Percentiles rank a stretch among this genome's conserved stretches.
These are phyloP conservation scores for Anthracocystis panici-leucophaei DNA, from an alignment of 1,284 basidiomycete genomes.

Conservation along the genomic window DNA sequence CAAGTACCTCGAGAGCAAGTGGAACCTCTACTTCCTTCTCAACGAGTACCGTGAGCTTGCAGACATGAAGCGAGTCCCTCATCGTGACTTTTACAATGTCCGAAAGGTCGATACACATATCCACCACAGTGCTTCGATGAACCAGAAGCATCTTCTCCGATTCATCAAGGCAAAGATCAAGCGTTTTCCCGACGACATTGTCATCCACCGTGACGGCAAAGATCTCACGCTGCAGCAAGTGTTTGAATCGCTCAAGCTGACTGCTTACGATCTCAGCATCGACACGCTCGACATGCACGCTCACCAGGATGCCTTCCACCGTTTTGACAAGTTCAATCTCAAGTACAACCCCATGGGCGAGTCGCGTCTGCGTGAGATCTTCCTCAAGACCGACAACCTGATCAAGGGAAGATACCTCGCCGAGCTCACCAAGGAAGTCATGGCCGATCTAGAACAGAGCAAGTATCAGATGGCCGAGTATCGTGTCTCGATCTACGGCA, in stretches of 20 bases:
- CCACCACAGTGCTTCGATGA: slow-evolving; percentile 98
- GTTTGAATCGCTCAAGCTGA: slow-evolving; percentile 92
- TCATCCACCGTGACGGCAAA: slow-evolving; percentile 92
- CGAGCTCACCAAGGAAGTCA: slow-evolving; percentile 93
- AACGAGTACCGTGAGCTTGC: slow-evolving; percentile 95
- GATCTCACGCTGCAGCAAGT: slow-evolving; percentile 92
- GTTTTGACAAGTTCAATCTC: slow-evolving; percentile 80
- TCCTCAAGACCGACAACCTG: slow-evolving; percentile 94
- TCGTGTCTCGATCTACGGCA: slow-evolving; percentile 95
- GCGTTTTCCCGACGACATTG: slow-evolving; percentile 84
- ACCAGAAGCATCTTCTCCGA: slow-evolving; percentile 98
- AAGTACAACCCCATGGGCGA: slow-evolving; percentile 93
- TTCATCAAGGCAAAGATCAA: slow-evolving; percentile 99
- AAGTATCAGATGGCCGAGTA: slow-evolving; percentile 95
- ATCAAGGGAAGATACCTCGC: slow-evolving; percentile 86
- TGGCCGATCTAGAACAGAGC: slow-evolving; percentile 94
- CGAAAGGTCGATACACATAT: slow-evolving; percentile 98
- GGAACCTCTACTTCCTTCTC: slow-evolving; percentile 90
- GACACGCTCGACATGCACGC: slow-evolving; percentile 99
- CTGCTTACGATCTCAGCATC: slow-evolving; percentile 97
- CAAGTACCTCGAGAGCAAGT: slow-evolving; percentile 94
- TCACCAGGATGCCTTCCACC: slow-evolving; percentile 95
- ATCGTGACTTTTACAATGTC: slow-evolving; percentile 97
- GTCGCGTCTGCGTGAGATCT: slow-evolving; percentile 93
- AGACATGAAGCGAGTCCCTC: slow-evolving; percentile 86